Evolutionary conservation across 1,284 basidiomycete genomes (phyloP).

Genomic region (Exobasidium cylindrosporum): DNA sequence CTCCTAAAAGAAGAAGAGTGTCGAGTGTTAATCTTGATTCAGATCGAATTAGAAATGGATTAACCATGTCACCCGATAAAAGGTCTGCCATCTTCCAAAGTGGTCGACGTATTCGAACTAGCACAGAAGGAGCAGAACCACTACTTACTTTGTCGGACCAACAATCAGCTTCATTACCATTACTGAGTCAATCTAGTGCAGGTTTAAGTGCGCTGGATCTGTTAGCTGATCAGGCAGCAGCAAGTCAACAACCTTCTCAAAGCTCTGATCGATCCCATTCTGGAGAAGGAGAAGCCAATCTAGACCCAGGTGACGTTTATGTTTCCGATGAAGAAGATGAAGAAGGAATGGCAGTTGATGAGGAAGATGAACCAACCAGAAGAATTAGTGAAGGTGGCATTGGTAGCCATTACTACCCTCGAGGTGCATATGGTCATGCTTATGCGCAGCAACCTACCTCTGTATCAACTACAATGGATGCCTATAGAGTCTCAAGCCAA

Average conservation of each 20-base stretch:
- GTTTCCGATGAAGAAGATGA: constrained; percentile 17
- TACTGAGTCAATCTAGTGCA: constrained; percentile 12
- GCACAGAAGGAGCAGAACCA: constrained; percentile 37
- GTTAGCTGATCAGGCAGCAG: constrained; percentile 53
- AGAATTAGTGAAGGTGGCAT: not conserved
- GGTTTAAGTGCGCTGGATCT: constrained; percentile 49
- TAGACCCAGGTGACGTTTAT: constrained; percentile 1
- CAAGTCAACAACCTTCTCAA: constrained; percentile 45
- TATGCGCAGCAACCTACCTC: constrained; percentile 7
- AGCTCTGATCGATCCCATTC: constrained; percentile 36
- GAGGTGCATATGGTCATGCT: constrained; percentile 5
- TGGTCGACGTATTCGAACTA: constrained; percentile 20
- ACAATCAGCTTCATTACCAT: constrained; percentile 13
- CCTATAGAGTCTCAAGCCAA: not conserved
- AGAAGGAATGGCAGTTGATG: constrained; percentile 6
- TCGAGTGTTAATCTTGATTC: constrained; percentile 28
- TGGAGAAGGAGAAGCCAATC: constrained; percentile 13
- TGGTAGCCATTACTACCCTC: constrained; percentile 8
- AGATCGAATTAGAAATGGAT: not conserved
- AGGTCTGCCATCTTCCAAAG: not conserved
- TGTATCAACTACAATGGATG: not conserved
- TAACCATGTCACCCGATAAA: not conserved
- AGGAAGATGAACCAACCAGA: not conserved
- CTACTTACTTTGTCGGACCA: not conserved
- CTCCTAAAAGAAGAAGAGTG: constrained; percentile 49